phyloP scores from a whole-genome alignment of 768 basidiomycete genomes.

The Gyrodon lividus region DNA sequence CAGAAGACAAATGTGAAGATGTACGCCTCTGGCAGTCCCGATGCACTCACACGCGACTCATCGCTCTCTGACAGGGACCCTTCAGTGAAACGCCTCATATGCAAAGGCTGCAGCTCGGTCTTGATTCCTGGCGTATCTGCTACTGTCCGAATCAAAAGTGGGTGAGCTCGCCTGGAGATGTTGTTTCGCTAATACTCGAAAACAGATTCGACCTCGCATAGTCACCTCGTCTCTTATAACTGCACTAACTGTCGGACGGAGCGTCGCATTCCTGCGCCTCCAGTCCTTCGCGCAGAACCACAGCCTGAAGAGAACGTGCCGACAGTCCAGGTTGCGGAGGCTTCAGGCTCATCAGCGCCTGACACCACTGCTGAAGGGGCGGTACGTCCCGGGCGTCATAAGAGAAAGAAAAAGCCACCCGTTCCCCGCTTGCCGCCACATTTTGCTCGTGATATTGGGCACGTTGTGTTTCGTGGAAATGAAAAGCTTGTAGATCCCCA shows the following conservation, averaged over 20 bases:
- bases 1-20: conserved; percentile 77
- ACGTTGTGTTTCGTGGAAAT: conserved; percentile 67
- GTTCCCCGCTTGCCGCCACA: conserved; percentile 51
- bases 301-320: background rate
- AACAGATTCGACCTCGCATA: conserved; percentile 45
- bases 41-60: background rate
- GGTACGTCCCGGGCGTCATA: background rate
- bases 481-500: conserved; percentile 34
- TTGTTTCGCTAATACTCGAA: conserved; percentile 11
- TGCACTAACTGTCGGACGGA: conserved; percentile 57
- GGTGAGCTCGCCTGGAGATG: conserved; percentile 19
- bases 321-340: background rate
- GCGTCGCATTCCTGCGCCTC: conserved; percentile 70
- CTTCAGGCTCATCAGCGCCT: background rate
- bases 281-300: conserved; percentile 26
- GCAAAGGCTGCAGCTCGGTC: conserved; percentile 62
- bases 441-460: conserved; percentile 61
- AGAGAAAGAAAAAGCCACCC: conserved; percentile 21
- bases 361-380: background rate
- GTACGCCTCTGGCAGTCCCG: conserved; percentile 40
- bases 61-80: conserved; percentile 58
- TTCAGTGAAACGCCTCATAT: conserved; percentile 76
- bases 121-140: conserved; percentile 70
- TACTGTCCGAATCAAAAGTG: conserved; percentile 64
- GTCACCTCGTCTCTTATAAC: conserved; percentile 55